phyloP scores from a whole-genome alignment of 164 flowering plant species.

The Buxus sempervirens region DNA sequence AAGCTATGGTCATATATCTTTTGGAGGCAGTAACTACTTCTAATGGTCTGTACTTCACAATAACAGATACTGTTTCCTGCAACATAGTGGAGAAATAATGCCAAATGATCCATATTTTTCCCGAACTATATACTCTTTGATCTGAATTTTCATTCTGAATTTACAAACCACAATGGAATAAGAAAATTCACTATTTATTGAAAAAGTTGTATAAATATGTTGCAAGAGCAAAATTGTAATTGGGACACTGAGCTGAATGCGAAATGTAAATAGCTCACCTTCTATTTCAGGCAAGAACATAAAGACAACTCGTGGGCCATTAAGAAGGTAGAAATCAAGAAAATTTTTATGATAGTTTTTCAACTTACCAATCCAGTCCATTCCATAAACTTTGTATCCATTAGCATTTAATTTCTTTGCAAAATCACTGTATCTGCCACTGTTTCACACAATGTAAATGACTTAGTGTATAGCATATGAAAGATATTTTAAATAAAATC shows the following conservation, averaged over 20 bases:
- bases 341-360: not conserved
- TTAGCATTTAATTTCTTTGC: slow-evolving; percentile 76
- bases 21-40: not conserved
- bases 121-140: not conserved
- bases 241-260: not conserved
- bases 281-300: not conserved
- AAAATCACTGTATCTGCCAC: slow-evolving; percentile 73
- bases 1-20: too few relatives aligned
- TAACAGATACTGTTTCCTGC: not conserved
- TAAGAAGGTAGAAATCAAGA: not conserved
- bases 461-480: not conserved
- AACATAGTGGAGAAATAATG: not conserved
- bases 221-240: not conserved
- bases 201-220: not conserved
- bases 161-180: not conserved
- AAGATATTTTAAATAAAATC: not conserved
- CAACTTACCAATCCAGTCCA: slow-evolving; percentile 95
- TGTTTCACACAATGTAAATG: slow-evolving; percentile 24
- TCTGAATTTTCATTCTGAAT: too few relatives aligned
- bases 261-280: not conserved
- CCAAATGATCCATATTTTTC: not conserved
- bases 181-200: not conserved
- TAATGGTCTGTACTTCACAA: not conserved
- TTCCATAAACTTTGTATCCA: slow-evolving; percentile 82
- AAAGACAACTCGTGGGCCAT: not conserved